Conservation (phyloP, 1,284 basidiomycete genomes). For the Naganishia sp. region DNA sequence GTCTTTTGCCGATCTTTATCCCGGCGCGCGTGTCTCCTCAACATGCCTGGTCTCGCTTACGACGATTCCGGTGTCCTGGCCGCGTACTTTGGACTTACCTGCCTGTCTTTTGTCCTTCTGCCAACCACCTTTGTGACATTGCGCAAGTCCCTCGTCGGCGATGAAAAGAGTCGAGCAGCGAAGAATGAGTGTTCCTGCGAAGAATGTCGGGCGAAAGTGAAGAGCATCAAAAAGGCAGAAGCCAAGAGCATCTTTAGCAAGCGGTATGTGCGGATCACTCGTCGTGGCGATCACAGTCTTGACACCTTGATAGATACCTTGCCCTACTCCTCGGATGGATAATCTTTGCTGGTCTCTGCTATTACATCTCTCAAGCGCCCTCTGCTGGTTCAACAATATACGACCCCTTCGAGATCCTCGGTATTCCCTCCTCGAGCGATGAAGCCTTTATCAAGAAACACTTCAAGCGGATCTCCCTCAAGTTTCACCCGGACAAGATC, state of each 20-base stretch:
- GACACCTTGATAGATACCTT: conserved; percentile 55
- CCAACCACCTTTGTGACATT: conserved; percentile 68
- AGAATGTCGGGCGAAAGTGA: conserved; percentile 64
- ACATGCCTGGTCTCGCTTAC: conserved; percentile 55
- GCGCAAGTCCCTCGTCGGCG: conserved; percentile 34
- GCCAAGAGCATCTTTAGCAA: conserved; percentile 26
- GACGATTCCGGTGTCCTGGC: conserved; percentile 88
- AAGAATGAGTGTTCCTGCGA: conserved; percentile 62
- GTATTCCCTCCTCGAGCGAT: conserved; percentile 65
- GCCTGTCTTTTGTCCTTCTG: conserved; percentile 75
- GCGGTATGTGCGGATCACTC: conserved; percentile 15
- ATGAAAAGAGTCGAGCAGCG: conserved; percentile 5
- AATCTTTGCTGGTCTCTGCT: conserved; percentile 67
- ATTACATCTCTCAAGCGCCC: conserved; percentile 64
- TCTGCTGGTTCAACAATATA: conserved; percentile 71
- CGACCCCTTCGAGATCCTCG: conserved; percentile 93
- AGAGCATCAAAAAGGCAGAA: conserved; percentile 52
- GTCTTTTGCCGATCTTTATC: too few relatives aligned
- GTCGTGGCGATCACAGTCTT: neutral
- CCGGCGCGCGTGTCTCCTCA: neutral
- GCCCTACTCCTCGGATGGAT: conserved; percentile 75
- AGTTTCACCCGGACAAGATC: conserved; percentile 97
- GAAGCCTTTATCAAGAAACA: conserved; percentile 96
- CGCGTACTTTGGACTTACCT: conserved; percentile 82
- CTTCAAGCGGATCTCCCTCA: conserved; percentile 88